Conservation (phyloP, 768 basidiomycete species). For the Panellus pusillus region DNA sequence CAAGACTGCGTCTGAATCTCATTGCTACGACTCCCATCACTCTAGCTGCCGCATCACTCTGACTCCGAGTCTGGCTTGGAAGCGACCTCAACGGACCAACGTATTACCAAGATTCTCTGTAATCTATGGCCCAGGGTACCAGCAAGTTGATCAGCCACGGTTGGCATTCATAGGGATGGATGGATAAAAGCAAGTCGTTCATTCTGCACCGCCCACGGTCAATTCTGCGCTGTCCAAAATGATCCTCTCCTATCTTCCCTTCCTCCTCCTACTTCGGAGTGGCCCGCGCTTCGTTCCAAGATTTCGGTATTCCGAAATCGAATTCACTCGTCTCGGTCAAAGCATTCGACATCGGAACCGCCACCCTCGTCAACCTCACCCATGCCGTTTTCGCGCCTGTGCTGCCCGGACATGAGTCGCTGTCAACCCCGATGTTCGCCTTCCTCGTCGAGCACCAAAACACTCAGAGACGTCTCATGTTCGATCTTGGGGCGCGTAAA, state of each 20-base stretch:
- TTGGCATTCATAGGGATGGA: no score
- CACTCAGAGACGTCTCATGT: not conserved
- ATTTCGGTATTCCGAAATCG: conserved; percentile 7
- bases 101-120: no score
- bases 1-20: no score
- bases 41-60: no score
- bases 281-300: not conserved
- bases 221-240: not conserved
- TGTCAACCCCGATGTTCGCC: not conserved
- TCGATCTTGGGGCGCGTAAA: conserved; percentile 9
- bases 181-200: no score
- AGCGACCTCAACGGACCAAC: no score
- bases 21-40: no score
- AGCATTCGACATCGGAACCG: conserved; percentile 5
- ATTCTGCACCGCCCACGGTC: no score
- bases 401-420: not conserved
- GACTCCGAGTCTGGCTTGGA: no score
- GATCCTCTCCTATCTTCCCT: conserved; percentile 3
- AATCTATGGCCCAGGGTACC: no score
- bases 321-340: conserved; percentile 7
- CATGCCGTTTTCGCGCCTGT: not conserved
- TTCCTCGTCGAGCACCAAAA: conserved; percentile 13
- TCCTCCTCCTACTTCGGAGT: not conserved
- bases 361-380: not conserved
- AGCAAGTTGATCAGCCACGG: no score